phyloP scores from a whole-genome alignment of 2,329 filamentous ascomycete genomes.

The Arthroderma uncinatum region DNA sequence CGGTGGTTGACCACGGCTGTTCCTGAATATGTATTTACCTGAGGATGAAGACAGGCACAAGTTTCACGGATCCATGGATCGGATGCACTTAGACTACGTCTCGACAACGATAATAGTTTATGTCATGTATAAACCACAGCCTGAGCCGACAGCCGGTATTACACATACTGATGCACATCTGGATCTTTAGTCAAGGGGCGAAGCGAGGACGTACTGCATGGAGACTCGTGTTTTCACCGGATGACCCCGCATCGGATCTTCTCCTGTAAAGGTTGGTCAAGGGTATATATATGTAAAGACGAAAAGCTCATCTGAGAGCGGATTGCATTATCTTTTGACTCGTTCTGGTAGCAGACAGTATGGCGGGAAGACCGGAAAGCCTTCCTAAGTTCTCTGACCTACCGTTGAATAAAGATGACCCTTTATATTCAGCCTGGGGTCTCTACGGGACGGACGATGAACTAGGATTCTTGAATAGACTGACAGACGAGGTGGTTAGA shows the following conservation, averaged over 20 bases:
- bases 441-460: constrained; percentile 48
- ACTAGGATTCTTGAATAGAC: constrained; percentile 50
- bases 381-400: constrained; percentile 14
- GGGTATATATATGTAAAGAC: too few relatives aligned
- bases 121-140: too few relatives aligned
- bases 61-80: too few relatives aligned
- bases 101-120: background rate
- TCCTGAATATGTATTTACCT: background rate
- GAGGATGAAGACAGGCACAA: background rate
- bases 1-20: background rate
- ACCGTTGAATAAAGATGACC: constrained; percentile 14
- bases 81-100: background rate
- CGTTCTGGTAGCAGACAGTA: background rate
- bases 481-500: constrained; percentile 45
- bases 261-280: too few relatives aligned
- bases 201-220: too few relatives aligned
- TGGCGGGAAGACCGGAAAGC: constrained; percentile 10
- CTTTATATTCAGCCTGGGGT: constrained; percentile 29
- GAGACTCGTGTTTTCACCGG: too few relatives aligned
- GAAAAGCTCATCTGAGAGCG: too few relatives aligned
- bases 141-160: too few relatives aligned
- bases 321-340: too few relatives aligned
- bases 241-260: too few relatives aligned
- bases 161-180: too few relatives aligned
- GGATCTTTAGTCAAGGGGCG: too few relatives aligned